Evolutionary conservation across 2,329 filamentous ascomycete species (phyloP).

Genomic region (Nigrospora osmanthi): DNA sequence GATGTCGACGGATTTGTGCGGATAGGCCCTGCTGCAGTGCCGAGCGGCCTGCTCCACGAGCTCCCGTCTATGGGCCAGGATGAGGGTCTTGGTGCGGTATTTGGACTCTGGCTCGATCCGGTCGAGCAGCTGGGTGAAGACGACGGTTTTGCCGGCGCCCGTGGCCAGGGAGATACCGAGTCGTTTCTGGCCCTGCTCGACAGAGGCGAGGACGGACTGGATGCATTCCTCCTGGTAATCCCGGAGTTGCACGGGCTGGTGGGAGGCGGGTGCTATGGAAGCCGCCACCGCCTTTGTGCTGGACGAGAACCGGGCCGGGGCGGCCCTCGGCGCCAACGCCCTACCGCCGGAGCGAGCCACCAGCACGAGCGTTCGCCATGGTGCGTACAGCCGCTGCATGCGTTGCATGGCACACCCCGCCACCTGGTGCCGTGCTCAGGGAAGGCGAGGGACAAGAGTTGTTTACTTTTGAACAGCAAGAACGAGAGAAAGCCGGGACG

Average conservation of each 20-base stretch:
- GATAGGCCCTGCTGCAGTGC: conserved; percentile 78
- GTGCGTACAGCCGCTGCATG: no score
- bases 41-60: conserved; percentile 87
- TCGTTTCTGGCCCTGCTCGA: conserved; percentile 66
- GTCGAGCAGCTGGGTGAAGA: conserved; percentile 92
- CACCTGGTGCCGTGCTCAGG: no score
- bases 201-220: conserved; percentile 63
- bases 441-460: no score
- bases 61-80: conserved; percentile 86
- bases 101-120: conserved; percentile 53
- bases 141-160: conserved; percentile 86
- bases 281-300: no score
- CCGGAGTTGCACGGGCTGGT: conserved; percentile 50
- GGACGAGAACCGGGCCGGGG: no score
- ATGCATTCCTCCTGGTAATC: conserved; percentile 92
- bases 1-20: conserved; percentile 72
- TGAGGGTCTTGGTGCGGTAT: conserved; percentile 68
- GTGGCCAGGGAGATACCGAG: conserved; percentile 82
- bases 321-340: no score
- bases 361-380: no score
- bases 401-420: no score
- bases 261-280: no score
- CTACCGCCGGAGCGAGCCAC: no score
- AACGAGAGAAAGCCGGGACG: no score
- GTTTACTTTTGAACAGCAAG: no score